Conservation (phyloP, 1,139 yeast species). For the Saccharomycopsis phalli region DNA sequence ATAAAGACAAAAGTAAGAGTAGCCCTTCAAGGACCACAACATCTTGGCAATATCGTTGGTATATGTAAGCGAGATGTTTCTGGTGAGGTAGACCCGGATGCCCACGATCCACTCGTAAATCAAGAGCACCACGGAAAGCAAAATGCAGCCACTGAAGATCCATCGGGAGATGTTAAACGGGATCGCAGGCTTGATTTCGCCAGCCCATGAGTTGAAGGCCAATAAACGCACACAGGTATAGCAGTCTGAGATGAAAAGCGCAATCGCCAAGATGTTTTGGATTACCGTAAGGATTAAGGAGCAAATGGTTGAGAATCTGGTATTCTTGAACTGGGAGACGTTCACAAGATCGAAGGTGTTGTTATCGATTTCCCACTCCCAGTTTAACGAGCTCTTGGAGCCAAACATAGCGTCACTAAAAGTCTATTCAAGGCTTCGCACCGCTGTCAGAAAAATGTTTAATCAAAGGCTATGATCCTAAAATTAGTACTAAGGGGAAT, state of each 20-base stretch:
- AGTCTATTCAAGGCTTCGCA: not conserved
- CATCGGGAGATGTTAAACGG: constrained; percentile 63
- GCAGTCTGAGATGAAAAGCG: constrained; percentile 62
- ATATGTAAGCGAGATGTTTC: constrained; percentile 63
- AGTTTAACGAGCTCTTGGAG: constrained; percentile 22
- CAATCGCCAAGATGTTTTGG: constrained; percentile 43
- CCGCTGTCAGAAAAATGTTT: not conserved
- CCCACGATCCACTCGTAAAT: constrained; percentile 56
- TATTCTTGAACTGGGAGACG: constrained; percentile 43
- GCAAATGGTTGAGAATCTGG: constrained; percentile 41
- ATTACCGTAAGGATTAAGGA: constrained; percentile 47
- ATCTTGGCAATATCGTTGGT: constrained; percentile 57
- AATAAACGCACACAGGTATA: constrained; percentile 72
- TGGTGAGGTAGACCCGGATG: constrained; percentile 45
- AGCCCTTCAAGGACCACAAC: constrained; percentile 47
- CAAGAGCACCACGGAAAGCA: constrained; percentile 57
- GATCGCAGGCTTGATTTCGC: constrained; percentile 44
- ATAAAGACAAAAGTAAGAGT: constrained; percentile 65
- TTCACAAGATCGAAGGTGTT: constrained; percentile 33
- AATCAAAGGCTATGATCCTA: too few species aligned
- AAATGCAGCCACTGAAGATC: constrained; percentile 78
- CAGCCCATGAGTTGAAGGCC: constrained; percentile 71
- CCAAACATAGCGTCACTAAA: constrained; percentile 6
- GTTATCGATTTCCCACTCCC: constrained; percentile 28
- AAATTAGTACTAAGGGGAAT: too few species aligned